Base-by-base conservation (phyloP, 2,329 filamentous ascomycete species). In the Fusarium buharicum region DNA sequence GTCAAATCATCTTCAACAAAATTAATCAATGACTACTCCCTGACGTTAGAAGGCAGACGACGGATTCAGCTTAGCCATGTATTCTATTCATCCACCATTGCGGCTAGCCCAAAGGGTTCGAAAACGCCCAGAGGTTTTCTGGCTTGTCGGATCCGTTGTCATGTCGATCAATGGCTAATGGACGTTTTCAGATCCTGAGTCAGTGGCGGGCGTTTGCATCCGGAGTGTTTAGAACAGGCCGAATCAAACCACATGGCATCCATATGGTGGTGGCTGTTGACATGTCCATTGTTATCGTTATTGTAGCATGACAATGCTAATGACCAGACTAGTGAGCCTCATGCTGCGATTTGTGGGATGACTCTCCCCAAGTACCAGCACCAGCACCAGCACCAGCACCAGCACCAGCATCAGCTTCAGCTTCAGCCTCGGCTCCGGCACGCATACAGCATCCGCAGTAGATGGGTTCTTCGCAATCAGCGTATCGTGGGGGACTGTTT, bases 51-150 rank as follows among this genome's bases (percentile, higher is more conserved):
- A 28, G 7, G 12, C 4, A 13, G 40, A 20, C 38, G 58, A 70
- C 63, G 63, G 60, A 70, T 70, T 44, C 27, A 50, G 67, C 16
- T 45, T 67, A 68, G 67, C 16, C 11, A 55, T 48, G 41, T n/a
- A 56, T 55, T 46, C 22, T 48, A 40, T 43, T 37, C 41, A 45
- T 30, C 62, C 62, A 64, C 52, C 57, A 44, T 46, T 51, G 50
- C 59, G 45, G 46, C 55, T 48, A 48, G 47, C 36, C 16, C 16
- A n/a, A 20, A 24, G 45, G 47, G 17, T 52, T 38, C 49, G 31
- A 30, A 24, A 31, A 33, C 27, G 14, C 18, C 16, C 34, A n/a
- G 17, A 22, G n/a, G 12, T 4, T 22, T 14, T 39, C 18, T 13
- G 37, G 13, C 20, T 22, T n/a, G 36, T 20, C 6, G 36, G 36